Base-by-base conservation (phyloP, 768 basidiomycete genomes). In the Mycena amicta region DNA sequence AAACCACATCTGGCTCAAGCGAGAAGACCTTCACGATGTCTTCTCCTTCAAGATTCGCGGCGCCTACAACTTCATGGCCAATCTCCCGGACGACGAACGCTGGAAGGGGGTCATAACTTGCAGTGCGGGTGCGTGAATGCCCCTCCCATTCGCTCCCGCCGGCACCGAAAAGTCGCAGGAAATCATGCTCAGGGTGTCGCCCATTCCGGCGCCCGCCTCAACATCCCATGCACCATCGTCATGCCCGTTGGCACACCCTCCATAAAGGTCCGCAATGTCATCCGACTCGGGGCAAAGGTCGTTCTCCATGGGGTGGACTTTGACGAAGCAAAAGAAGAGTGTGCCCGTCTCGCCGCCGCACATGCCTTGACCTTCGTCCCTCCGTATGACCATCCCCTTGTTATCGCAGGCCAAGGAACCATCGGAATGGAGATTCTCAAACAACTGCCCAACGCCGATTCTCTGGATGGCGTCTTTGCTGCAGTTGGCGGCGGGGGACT, bases 161-260 rank as follows among this genome's bases (percentile, higher is more conserved):
- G 40, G 30, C 50, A 29, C 50, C 27, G 33, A 33, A 55, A 3
- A 13, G 3, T 15, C 56, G 45, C 71, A 98, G 97, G 97, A 26
- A 99, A 99, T 69, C 97, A 99, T 72, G 97, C 97, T 0, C 97
- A 99, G 73, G 97, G 97, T 25, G 97, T 99, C 50, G 97, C 97
- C 2, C 82, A 98, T 49, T 95, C 97, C n/a, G 93, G 96, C 12
- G 75, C 86, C 46, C 85, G 87, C 56, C 84, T 99, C 27, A 83
- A 83, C 30, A 90, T 98, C 59, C 94, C 97, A 3, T 97, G 94
- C 62, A 98, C 95, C n/a, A 98, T 99, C 67, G 93, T 99, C 61
- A 98, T 99, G 97, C 97, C 97, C 1, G 78, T 88, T 40, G 92
- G 87, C 15, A 98, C 97, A 2, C 97, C 97, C 1, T 83, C 89